Base-by-base conservation (phyloP, 2,329 filamentous ascomycete species). In the Sporothrix luriei region DNA sequence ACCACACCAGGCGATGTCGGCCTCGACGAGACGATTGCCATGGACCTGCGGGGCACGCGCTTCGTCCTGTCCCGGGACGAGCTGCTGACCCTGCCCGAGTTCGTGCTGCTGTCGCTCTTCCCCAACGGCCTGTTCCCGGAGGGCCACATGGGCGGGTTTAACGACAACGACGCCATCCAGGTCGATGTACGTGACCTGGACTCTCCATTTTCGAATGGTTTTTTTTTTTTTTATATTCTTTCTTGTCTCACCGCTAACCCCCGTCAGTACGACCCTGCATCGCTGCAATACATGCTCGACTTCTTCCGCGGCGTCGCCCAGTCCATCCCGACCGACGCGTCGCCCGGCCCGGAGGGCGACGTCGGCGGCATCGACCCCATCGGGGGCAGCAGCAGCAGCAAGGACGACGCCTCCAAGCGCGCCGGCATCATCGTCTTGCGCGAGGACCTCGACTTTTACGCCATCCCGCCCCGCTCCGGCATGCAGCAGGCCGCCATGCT, bases 121-220 rank as follows among this genome's bases (percentile, higher is more conserved):
- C 95, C 95, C 51, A 99, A 99, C 78, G 95, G 95, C n/a, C 86
- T 99, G 29, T 93, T 99, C 72, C 95, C 95, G 5, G 95, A 99
- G 79, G 94, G 94, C 19, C 94, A 98, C 77, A 92, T 97, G 88
- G 95, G 92, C 77, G 91, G 92, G 67, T 97, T 94, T 79, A 88
- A 93, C 73, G 95, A 98, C 75, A 91, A 91, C 74, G 94, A 98
- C 79, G 91, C 96, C 72, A 96, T 98, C 76, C 93, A 95, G 79
- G 94, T 99, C 77, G 95, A 99, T 85, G 95, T 99, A 69, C 72
- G 76, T 80, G 70, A 66, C 72, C 73, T 24, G 9, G 2, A n/a
- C 21, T 67, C 52, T 68, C 68, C 16, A 11, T 69, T 7, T 7
- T 9, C 33, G 9, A 33, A 7, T 33, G 33, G 5, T 4, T 40